These are phyloP conservation scores for Cytospora piceae DNA, from an alignment of 2,329 filamentous ascomycete species.

Conservation along the genomic window DNA sequence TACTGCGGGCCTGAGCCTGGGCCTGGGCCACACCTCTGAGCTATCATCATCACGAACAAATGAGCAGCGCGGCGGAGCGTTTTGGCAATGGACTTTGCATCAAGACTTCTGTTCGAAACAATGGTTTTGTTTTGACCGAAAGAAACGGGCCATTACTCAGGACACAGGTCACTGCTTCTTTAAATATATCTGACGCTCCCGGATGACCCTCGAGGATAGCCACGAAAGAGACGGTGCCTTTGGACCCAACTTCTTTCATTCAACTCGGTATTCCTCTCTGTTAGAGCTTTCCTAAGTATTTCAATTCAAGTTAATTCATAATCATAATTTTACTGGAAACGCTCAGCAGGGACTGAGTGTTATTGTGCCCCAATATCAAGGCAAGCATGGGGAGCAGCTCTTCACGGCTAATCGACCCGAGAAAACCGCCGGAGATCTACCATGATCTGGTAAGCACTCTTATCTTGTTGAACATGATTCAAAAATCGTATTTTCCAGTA, in stretches of 20 bases:
- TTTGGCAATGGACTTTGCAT: too few relatives aligned
- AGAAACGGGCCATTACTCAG: too few relatives aligned
- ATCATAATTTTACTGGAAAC: too few relatives aligned
- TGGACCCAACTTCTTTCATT: neutral
- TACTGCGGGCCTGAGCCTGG: too few relatives aligned
- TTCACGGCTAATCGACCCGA: conserved; percentile 1
- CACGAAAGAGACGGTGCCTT: neutral
- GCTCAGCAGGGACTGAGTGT: too few relatives aligned
- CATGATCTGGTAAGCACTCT: conserved; percentile 6
- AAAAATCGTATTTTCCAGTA: too few relatives aligned
- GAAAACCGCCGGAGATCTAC: neutral
- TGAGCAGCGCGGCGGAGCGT: too few relatives aligned
- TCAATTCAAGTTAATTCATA: too few relatives aligned
- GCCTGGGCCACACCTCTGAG: too few relatives aligned
- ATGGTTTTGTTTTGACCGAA: too few relatives aligned
- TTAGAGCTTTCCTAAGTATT: neutral
- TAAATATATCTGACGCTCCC: neutral
- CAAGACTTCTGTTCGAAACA: too few relatives aligned
- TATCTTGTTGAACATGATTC: fast-evolving
- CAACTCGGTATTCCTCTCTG: neutral
- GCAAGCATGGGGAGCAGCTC: conserved; percentile 10
- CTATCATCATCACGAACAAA: too few relatives aligned
- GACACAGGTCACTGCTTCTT: neutral
- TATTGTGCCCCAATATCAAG: neutral
- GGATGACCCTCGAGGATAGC: neutral